Base-by-base conservation (phyloP, 176 grass and related monocot species). In the Microstegium vimineum region DNA sequence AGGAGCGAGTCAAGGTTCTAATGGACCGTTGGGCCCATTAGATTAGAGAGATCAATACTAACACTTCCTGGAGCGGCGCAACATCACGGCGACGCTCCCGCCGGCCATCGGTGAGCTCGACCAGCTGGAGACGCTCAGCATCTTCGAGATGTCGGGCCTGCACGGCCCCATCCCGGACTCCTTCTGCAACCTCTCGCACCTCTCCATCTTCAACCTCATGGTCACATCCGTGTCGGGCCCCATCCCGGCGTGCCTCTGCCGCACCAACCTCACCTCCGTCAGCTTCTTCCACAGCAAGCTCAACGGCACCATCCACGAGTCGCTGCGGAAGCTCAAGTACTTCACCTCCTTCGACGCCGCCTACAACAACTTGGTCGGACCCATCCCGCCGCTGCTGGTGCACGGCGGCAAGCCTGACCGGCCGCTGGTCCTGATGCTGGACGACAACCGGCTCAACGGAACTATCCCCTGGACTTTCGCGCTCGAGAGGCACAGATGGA, bases 91-190 rank as follows among this genome's bases (percentile, higher is more conserved):
- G 10, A 16, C 74, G 73, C 62, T 89, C 3, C 82, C 86, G 18
- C 78, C 82, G 56, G 77, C 86, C 32, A 81, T 92, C 83, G 79
- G 79, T 27, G 78, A 81, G 41, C 86, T 92, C 38, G 62, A 80
- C 62, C 64, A 63, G 75, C 79, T 92, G 62, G 35, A 74, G 14
- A 34, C 12, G 4, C 72, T 92, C 1, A 78, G 14, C 25, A 37
- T 89, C 59, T 1, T 47, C 31, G 51, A 61, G 20, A 82, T 89
- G 16, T 83, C 86, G 6, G 86, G 77, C 74, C 74, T 92, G 57
- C 46, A 37, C 69, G 90, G 90, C 18, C 56, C 76, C 41, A 93
- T 93, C 70, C 91, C 87, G n/a, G 60, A 60, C 17, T 66, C 87
- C 35, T 84, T 85, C 81, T 81, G 80, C 81, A 84, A 84, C 32